Conservation (phyloP, 2,329 filamentous ascomycete genomes). For the Fusarium denticulatum region DNA sequence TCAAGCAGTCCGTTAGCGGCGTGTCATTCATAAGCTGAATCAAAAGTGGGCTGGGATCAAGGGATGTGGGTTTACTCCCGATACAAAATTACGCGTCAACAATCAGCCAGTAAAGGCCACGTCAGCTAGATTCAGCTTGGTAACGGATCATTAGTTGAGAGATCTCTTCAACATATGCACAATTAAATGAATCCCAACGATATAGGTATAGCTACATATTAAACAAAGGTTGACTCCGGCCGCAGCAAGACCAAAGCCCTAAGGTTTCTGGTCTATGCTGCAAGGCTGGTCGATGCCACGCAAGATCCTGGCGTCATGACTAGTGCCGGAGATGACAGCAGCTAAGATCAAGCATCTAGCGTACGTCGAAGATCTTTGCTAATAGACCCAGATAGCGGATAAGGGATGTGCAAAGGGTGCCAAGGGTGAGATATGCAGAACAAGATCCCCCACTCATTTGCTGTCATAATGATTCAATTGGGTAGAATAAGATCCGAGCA, state of each 20-base stretch:
- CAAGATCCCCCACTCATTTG: not conserved
- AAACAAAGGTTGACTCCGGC: not conserved
- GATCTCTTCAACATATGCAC: too few species aligned
- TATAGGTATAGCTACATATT: not conserved
- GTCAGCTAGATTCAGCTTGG: not conserved
- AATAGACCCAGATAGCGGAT: not conserved
- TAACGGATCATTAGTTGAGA: not conserved
- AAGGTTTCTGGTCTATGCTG: not conserved
- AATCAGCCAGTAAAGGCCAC: not conserved
- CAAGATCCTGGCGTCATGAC: not conserved
- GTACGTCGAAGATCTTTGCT: not conserved
- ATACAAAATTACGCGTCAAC: not conserved
- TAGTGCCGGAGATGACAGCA: not conserved
- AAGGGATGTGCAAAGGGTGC: not conserved
- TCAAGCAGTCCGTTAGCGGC: not conserved
- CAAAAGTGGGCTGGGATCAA: not conserved
- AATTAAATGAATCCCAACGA: accelerated
- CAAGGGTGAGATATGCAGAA: not conserved
- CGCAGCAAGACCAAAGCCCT: not conserved
- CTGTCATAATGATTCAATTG: not conserved
- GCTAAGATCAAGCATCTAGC: not conserved
- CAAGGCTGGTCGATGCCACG: not conserved
- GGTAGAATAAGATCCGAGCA: not conserved
- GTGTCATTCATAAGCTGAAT: not conserved
- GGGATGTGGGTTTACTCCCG: not conserved